Evolutionary conservation across 805 yeast genomes (phyloP), one percentile per base, ranked within the genome.

Genomic region (Yamadazyma endophytica): DNA sequence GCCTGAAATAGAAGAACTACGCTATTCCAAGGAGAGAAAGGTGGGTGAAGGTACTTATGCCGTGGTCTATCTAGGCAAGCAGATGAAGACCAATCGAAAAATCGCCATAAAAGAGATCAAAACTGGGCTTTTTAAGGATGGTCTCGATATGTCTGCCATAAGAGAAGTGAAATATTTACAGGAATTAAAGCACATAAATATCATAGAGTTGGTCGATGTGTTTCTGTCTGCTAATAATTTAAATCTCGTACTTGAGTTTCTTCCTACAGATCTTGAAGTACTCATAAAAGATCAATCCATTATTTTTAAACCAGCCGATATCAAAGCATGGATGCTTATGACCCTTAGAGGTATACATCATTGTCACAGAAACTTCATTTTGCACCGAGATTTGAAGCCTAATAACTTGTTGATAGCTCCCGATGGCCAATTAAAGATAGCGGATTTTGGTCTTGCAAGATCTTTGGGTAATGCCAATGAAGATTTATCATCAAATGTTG

Each of bases 11-110:
- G n/a, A n/a, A 14, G 42, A 39, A 19, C 43, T 38, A 21, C 28
- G 51, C 28, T 66, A 66, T 44, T 53, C 70, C 18, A 66, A 66
- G 35, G 96, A 88, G 35, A 78, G 75, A 43, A 89, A 88, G 52
- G 97, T 92, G 17, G 99, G 99, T 52, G 99, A 92, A 61, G 99
- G 99, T 59, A 92, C 99, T 0, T 92, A 90, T 64, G 99, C 99
- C 28, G 95, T 89, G 34, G 99, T 92, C 5, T 87, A 80, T 49
- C 68, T 89, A 11, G 97, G 97, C 2, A 76, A 70, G 24, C 82
- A 82, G 50, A 44, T 65, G 9, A 70, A 76, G 17, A 56, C 58
- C 29, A 60, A 55, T 5, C 58, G 89, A 32, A 67, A 70, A 31
- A 81, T 92, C 20, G 99, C 99, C 43, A 81, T 94, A 38, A 92